Base-by-base conservation (phyloP, 2,329 filamentous ascomycete species). In the Sporothrix luriei region DNA sequence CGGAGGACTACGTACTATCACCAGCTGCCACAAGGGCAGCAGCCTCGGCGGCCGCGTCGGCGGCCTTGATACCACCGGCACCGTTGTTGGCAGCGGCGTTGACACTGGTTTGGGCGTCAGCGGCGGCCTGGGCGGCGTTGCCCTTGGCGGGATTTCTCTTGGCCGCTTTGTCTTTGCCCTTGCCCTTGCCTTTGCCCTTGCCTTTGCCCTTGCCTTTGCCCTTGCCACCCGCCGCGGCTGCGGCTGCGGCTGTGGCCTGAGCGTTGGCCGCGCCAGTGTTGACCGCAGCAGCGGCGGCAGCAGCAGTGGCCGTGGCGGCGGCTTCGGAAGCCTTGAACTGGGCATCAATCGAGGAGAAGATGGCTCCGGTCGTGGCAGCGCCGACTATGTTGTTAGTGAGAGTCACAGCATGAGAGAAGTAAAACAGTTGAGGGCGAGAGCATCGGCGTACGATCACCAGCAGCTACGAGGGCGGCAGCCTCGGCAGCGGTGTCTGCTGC, bases 271-370 rank as follows among this genome's bases (percentile, higher is more conserved):
- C 33, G 5, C 33, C 40, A 33, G 33, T 33, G 55, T 59, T 52
- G 55, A 6, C 19, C 26, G 59, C 9, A 16, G 52, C 52, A 24
- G 19, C 38, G 33, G 33, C 46, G 16, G 61, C 66, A 16, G 69
- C 59, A 14, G 66, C 65, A 9, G 66, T 38, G 3, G 71, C 55
- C 2, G 66, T 67, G 11, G 59, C 66, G 9, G 68, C 65, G 11
- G 68, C 69, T 43, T 57, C 69, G 6, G 67, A 70, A 1, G 71
- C 70, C 48, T 69, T 66, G 70, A 72, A 72, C 21, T 61, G 19
- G 38, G 71, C 71, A 51, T 71, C 66, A 43, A 72, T 66, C 2
- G 71, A 72, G 6, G 68, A 33, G 24, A 72, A 72, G 38, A 72
- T 69, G 62, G 71, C 71, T 11, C 71, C 71, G 0, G 68, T 69